Conservation (phyloP, 768 basidiomycete species). For the Suillus fuscotomentosus region DNA sequence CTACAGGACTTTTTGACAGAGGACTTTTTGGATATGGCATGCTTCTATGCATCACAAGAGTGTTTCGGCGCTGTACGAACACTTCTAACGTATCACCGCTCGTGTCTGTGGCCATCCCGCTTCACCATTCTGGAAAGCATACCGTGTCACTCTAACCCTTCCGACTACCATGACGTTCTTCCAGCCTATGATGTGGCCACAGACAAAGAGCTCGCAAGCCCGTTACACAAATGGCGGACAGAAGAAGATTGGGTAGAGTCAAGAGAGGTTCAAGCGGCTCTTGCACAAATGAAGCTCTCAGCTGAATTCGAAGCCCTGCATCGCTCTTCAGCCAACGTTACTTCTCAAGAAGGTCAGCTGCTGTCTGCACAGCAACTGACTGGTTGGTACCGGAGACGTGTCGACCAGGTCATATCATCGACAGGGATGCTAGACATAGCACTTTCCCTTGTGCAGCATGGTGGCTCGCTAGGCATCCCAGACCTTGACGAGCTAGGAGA, state of each 20-base stretch:
- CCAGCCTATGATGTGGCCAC: conserved; percentile 54
- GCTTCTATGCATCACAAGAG: conserved; percentile 62
- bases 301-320: conserved; percentile 12
- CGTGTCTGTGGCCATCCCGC: conserved; percentile 65
- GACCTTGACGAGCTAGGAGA: conserved; percentile 86
- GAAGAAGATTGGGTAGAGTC: conserved; percentile 61
- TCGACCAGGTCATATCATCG: conserved; percentile 55
- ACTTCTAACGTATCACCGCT: conserved; percentile 57
- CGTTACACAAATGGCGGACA: conserved; percentile 45
- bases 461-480: conserved; percentile 74
- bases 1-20: conserved; percentile 64
- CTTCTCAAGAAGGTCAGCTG: conserved; percentile 9
- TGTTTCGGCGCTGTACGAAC: conserved; percentile 56
- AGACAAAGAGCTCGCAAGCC: conserved; percentile 40
- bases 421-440: conserved; percentile 81
- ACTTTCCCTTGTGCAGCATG: conserved; percentile 80
- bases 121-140: conserved; percentile 68
- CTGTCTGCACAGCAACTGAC: conserved; percentile 41
- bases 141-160: conserved; percentile 71
- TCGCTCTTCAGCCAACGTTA: conserved; percentile 9
- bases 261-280: conserved; percentile 38
- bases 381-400: conserved; percentile 72
- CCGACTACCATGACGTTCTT: conserved; percentile 57
- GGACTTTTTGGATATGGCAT: conserved; percentile 57
- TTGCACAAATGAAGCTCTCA: conserved; percentile 28